Conservation (phyloP, 2,329 filamentous ascomycete genomes). For the Aspergillus costaricaensis region DNA sequence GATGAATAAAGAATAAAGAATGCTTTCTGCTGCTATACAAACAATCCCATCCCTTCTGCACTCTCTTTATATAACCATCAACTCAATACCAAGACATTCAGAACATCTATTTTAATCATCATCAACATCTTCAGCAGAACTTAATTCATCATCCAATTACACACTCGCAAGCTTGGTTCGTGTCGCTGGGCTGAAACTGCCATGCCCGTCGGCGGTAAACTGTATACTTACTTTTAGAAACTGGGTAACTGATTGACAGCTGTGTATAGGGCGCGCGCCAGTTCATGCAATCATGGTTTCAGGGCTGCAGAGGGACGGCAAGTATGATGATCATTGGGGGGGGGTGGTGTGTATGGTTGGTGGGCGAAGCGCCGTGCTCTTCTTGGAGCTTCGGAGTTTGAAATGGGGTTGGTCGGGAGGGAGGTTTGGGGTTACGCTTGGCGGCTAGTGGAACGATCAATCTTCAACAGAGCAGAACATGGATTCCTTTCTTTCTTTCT, state of each 20-base stretch:
- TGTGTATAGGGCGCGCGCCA: background rate
- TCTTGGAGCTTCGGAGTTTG: background rate
- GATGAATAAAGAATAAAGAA: background rate
- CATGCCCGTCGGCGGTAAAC: no score
- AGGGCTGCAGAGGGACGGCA: background rate
- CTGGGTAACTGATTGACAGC: no score
- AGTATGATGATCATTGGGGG: background rate
- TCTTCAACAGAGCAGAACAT: background rate
- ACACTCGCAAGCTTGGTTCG: background rate
- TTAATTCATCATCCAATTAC: no score
- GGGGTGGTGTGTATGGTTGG: background rate
- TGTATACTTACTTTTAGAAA: no score
- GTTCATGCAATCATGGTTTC: background rate
- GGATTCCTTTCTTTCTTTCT: background rate
- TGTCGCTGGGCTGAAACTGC: background rate
- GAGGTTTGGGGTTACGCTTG: background rate
- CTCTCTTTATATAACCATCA: background rate
- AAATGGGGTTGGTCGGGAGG: background rate
- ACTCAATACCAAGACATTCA: background rate
- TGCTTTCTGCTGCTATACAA: conserved; percentile 2
- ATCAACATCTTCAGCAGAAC: background rate
- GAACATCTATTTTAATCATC: conserved; percentile 7
- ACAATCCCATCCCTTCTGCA: background rate
- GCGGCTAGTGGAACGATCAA: background rate
- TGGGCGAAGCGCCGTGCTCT: background rate